Percentiles rank a stretch among this genome's conserved stretches.
Conservation (phyloP, 345 rosid species). For the Euphorbia lathyris region DNA sequence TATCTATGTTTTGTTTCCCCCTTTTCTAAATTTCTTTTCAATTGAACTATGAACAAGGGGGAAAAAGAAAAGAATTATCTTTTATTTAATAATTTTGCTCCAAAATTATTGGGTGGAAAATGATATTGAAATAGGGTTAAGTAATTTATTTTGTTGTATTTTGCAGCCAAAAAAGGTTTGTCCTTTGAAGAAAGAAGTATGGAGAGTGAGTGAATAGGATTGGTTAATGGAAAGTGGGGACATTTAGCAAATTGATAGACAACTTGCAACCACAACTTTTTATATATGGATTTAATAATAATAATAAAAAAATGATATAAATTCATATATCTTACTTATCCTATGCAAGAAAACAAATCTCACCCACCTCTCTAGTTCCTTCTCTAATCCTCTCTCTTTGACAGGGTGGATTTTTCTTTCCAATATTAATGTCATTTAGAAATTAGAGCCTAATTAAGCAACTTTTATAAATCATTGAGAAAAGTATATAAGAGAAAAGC, state of each 20-base stretch:
- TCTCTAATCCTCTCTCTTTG: slow-evolving; percentile 33
- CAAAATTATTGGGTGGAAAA: not conserved
- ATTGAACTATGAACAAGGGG: not conserved
- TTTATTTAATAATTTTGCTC: not conserved
- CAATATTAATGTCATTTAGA: not conserved
- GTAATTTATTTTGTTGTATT: slow-evolving; percentile 1
- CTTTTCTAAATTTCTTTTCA: too few relatives aligned
- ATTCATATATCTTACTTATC: slow-evolving; percentile 15
- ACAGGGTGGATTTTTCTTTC: slow-evolving; percentile 31
- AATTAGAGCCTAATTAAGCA: too few relatives aligned
- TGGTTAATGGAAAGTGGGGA: slow-evolving; percentile 36
- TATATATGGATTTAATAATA: slow-evolving; percentile 14
- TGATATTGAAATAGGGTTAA: not conserved
- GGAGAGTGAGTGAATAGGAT: slow-evolving; percentile 27
- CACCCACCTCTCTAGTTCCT: slow-evolving; percentile 36
- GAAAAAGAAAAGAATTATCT: not conserved
- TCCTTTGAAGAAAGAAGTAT: not conserved
- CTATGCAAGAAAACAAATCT: slow-evolving; percentile 28
- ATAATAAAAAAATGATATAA: not conserved
- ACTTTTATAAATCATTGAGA: too few relatives aligned
- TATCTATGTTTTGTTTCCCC: slow-evolving; percentile 5
- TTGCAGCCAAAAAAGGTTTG: slow-evolving; percentile 11
- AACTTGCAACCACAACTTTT: slow-evolving; percentile 64
- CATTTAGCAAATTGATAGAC: slow-evolving; percentile 33
- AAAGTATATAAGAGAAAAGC: too few relatives aligned